phyloP scores from a whole-genome alignment of 148 eudicot species.

The Rhododendron kiyosumense region DNA sequence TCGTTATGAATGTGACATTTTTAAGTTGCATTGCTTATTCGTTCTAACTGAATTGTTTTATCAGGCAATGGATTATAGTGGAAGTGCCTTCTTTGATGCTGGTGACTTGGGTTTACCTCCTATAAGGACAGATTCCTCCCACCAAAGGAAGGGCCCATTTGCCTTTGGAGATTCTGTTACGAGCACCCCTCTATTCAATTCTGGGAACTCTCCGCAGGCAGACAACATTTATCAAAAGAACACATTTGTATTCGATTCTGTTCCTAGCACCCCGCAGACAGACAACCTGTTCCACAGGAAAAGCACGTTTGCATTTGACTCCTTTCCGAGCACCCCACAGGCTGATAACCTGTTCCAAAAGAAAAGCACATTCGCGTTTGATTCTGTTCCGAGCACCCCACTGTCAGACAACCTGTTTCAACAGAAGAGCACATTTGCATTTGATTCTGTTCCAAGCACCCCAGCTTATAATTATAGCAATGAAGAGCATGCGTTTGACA shows the following conservation, averaged over 20 bases:
- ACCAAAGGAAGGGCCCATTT: slow-evolving; percentile 34
- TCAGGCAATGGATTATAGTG: slow-evolving; percentile 52
- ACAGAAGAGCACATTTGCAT: slow-evolving; percentile 37
- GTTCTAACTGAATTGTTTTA: not conserved
- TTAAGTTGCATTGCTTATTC: slow-evolving; percentile 5
- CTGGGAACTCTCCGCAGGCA: slow-evolving; percentile 8
- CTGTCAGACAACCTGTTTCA: slow-evolving; percentile 30
- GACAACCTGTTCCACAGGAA: slow-evolving; percentile 33
- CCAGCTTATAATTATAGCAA: slow-evolving; percentile 44
- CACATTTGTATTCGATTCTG: slow-evolving; percentile 44
- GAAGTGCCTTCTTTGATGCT: slow-evolving; percentile 63
- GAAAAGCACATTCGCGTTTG: slow-evolving; percentile 37
- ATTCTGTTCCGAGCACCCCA: slow-evolving; percentile 64
- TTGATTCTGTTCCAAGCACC: slow-evolving; percentile 77
- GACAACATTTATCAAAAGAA: slow-evolving; percentile 26
- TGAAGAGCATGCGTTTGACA: slow-evolving; percentile 55
- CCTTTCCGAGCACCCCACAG: slow-evolving; percentile 33
- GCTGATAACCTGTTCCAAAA: slow-evolving; percentile 28
- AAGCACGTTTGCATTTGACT: slow-evolving; percentile 34
- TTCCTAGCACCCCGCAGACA: slow-evolving; percentile 44
- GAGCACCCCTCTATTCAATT: slow-evolving; percentile 8
- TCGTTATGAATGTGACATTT: not conserved
- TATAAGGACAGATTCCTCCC: slow-evolving; percentile 47
- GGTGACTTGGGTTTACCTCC: slow-evolving; percentile 79
- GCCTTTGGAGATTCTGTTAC: slow-evolving; percentile 36